These are phyloP conservation scores for Erodium texanum DNA, from an alignment of 441 rosid genomes.

Conservation along the genomic window DNA sequence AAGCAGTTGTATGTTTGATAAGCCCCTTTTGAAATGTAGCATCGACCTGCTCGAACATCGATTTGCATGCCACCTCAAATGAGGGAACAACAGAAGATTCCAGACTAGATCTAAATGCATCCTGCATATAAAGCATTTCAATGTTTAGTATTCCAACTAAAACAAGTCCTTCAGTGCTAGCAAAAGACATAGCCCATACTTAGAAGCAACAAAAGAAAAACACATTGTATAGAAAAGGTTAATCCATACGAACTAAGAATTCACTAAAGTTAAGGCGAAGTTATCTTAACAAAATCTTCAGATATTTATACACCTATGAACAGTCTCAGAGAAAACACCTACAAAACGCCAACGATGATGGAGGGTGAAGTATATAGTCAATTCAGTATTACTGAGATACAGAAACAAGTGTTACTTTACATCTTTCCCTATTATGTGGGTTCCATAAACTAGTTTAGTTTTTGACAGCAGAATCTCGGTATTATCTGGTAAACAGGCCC, in stretches of 20 bases:
- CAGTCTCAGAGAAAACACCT: too few relatives aligned
- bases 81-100: slow-evolving; percentile 68
- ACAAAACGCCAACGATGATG: too few relatives aligned
- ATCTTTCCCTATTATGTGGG: too few relatives aligned
- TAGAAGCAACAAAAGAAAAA: not conserved
- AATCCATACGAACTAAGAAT: not conserved
- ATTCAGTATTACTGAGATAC: too few relatives aligned
- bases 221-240: not conserved
- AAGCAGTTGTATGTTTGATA: slow-evolving; percentile 37
- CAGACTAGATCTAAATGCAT: slow-evolving; percentile 50
- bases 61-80: slow-evolving; percentile 69
- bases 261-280: not conserved
- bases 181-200: not conserved
- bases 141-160: not conserved
- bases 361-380: too few relatives aligned
- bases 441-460: too few relatives aligned
- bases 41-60: slow-evolving; percentile 70
- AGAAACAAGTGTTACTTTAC: too few relatives aligned
- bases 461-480: too few relatives aligned
- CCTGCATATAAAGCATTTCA: slow-evolving; percentile 34
- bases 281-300: not conserved
- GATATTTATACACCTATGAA: not conserved
- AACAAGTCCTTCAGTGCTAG: not conserved
- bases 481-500: too few relatives aligned
- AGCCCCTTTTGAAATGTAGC: slow-evolving; percentile 55